Base-by-base conservation (phyloP, 768 basidiomycete genomes). In the Auriscalpium vulgare region DNA sequence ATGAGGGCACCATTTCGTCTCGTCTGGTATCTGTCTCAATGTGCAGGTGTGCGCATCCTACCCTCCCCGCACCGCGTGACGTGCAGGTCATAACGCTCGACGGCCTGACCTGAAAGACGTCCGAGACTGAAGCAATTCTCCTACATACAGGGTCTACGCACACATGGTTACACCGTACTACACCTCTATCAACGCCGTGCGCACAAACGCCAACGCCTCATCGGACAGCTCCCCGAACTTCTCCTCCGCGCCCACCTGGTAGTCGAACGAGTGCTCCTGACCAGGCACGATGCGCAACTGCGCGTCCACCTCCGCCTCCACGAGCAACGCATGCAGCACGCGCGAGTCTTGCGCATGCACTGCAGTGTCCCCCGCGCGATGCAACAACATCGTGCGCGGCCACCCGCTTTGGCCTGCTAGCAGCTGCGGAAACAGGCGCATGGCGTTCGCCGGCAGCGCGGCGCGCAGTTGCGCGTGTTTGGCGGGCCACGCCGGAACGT, bases 191-290 rank as follows among this genome's bases (percentile, higher is more conserved):
- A 29, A 7, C 29, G 29, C 29, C 7, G 29, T 4, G 29, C 29
- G 29, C 43, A 77, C 51, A 19, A 70, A 68, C 35, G 58, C 53
- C 43, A 59, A 45, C 14, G 65, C 59, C 45, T 68, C 59, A 35
- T 69, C 67, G 73, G 71, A 69, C 69, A 81, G 16, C 29, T 29
- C 29, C 3, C 74, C 70, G 61, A 73, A 73, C 52, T 63, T 35
- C 29, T 68, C 71, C 57, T 81, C 80, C 6, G 77, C 79, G 19
- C 65, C 65, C 14, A 69, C 65, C 35, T 66, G 72, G 60, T 78
- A 80, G 63, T 85, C 83, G 58, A 83, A 84, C 0, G 77, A 76
- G 61, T 85, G 84, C 51, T 82, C 79, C 57, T 68, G 65, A 8
- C 72, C 78, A 4, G 74, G 70, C 16, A 78, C 64, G 16, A 74